Conservation (phyloP, 1,284 basidiomycete species). For the Fomitopsis schrenkii region DNA sequence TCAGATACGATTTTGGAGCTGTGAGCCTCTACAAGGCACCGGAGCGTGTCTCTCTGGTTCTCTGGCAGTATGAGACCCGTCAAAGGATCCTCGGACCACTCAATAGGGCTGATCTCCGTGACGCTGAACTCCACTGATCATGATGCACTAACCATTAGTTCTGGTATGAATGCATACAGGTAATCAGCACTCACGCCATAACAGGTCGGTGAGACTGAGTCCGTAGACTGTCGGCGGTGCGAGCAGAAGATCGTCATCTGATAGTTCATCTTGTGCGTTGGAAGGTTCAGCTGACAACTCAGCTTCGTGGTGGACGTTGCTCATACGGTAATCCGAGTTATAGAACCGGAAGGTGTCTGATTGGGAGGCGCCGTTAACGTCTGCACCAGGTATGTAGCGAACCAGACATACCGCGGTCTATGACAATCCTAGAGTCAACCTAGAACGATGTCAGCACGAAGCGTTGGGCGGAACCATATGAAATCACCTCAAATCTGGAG, state of each 20-base stretch:
- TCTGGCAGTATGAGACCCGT: slow-evolving; percentile 50
- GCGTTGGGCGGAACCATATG: background rate
- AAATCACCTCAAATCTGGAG: slow-evolving; percentile 41
- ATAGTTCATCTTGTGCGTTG: slow-evolving; percentile 25
- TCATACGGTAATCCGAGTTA: background rate
- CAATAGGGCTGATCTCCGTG: slow-evolving; percentile 42
- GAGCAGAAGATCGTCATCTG: slow-evolving; percentile 47
- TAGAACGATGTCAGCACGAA: background rate
- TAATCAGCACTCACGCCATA: slow-evolving; percentile 44
- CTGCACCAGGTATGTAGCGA: background rate
- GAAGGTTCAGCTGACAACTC: no score
- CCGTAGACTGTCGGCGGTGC: slow-evolving; percentile 52
- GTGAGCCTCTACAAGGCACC: slow-evolving; percentile 55
- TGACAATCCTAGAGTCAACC: slow-evolving; percentile 42
- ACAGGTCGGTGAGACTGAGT: slow-evolving; percentile 54
- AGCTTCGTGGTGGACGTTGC: no score
- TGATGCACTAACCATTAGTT: background rate
- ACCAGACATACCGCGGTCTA: slow-evolving; percentile 39
- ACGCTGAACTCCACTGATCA: slow-evolving; percentile 51
- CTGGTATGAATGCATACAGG: background rate
- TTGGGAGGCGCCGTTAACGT: background rate
- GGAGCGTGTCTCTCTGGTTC: slow-evolving; percentile 47
- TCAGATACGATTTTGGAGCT: slow-evolving; percentile 49
- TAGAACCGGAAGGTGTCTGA: no score
- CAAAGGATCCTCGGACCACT: slow-evolving; percentile 57